Conservation (phyloP, 441 rosid genomes). For the Brassica hybrid region DNA sequence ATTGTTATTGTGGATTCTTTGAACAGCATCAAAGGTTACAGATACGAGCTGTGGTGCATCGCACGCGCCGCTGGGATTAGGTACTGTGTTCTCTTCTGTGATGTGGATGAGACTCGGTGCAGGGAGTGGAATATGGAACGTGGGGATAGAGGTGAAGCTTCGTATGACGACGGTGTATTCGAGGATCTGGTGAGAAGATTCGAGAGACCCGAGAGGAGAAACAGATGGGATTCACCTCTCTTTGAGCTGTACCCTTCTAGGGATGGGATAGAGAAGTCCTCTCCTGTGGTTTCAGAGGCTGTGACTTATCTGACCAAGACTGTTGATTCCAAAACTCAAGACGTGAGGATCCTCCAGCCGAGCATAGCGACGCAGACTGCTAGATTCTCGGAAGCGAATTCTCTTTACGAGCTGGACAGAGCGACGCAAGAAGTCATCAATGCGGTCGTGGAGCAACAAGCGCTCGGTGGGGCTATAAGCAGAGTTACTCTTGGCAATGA, state of each 20-base stretch:
- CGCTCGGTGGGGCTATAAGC: constrained; percentile 71
- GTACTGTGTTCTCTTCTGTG: constrained; percentile 79
- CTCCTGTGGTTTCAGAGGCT: constrained; percentile 67
- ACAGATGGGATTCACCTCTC: constrained; percentile 96
- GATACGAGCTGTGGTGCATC: constrained; percentile 95
- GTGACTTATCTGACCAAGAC: constrained; percentile 81
- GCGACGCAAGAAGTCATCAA: constrained; percentile 86
- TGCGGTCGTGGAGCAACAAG: constrained; percentile 75
- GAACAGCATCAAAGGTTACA: constrained; percentile 93
- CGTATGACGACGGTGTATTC: constrained; percentile 68
- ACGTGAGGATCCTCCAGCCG: constrained; percentile 84
- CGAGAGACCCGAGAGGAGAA: constrained; percentile 89
- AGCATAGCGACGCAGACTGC: constrained; percentile 82
- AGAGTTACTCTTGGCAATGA: constrained; percentile 69
- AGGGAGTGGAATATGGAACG: constrained; percentile 82
- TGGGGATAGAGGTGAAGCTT: constrained; percentile 59
- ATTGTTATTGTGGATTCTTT: constrained; percentile 86
- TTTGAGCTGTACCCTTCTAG: constrained; percentile 71
- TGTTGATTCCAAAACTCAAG: constrained; percentile 71
- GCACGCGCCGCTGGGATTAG: constrained; percentile 89
- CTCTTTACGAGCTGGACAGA: constrained; percentile 81
- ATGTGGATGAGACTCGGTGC: constrained; percentile 68
- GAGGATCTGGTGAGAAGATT: constrained; percentile 84
- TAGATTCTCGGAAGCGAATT: constrained; percentile 79
- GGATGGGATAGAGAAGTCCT: constrained; percentile 64